Evolutionary conservation across 2,329 filamentous ascomycete genomes (phyloP), one percentile per base, ranked within the genome.

Genomic region (Byssothecium circinans): DNA sequence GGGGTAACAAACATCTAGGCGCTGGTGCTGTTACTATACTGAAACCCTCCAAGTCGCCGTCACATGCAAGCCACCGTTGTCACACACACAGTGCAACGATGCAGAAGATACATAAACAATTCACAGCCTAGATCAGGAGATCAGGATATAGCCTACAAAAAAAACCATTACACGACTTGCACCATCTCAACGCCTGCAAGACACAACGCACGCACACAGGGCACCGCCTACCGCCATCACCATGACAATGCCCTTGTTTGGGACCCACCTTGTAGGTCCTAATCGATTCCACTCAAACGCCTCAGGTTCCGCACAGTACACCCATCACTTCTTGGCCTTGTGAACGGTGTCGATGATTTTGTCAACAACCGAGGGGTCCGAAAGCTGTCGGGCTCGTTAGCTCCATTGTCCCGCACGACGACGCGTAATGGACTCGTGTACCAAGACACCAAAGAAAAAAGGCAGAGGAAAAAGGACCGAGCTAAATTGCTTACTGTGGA

Each of bases 281-380:
- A 7, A n/a, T 14, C 12, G 29, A 32, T 40, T 42, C 43, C 49
- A 47, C 47, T 38, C 44, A 43, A 43, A 30, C 42, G 29, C 37
- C 30, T 34, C 37, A 34, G 22, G 47, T 46, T 45, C 43, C 40
- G 41, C 39, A 19, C 20, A 36, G 10, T 11, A n/a, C 44, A 7
- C 36, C 17, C 45, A 41, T 47, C 44, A 53, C 43, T 73, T 75
- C 61, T 73, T 76, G 51, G 76, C 71, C 57, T 82, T 79, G 62
- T 92, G 87, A 43, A 96, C 92, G 38, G 80, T 83, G 54, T 82
- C 75, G 70, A 97, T 96, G 68, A 99, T 96, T 77, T 86, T 92
- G 39, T 87, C 84, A 20, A 99, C 92, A 19, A 97, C 86, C 50
- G 78, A 83, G 38, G 94, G 94, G 71, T 99, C 91, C 50, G 90